Evolutionary conservation across 2,329 filamentous ascomycete genomes (phyloP), one percentile per base, ranked within the genome.

Genomic region (Hymenoscyphus repandus): DNA sequence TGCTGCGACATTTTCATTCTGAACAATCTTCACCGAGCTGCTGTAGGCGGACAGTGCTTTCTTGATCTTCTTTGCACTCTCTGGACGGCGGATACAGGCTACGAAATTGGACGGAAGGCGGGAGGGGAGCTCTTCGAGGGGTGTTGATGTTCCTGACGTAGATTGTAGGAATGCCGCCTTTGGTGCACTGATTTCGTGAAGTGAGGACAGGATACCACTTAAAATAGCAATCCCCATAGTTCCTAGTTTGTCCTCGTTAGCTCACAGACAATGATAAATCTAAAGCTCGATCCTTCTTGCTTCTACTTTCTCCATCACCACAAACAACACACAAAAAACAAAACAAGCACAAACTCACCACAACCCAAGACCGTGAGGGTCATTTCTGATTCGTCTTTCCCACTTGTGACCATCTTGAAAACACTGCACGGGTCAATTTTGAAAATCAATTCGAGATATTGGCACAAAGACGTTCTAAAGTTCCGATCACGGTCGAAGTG

Each of bases 181-280:
- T 70, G 70, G 45, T 70, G 70, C 20, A 68, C 72, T 49, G 65
- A 78, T 66, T 76, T 74, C 76, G 36, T 73, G 72, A 40, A 93
- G 77, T 10, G 86, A 88, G 53, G 80, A 75, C 60, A 95, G 79
- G 64, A 96, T 85, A 57, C 89, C 90, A 49, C 80, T 83, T 51
- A 95, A 79, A 60, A 95, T 91, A 51, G 88, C 88, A 54, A 88
- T 88, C 52, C 90, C 90, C 82, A 95, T 88, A 47, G 84, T 91
- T 58, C 88, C 86, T 90, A 45, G 13, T 34, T 22, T 46, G 18
- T 15, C 12, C 9, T 4, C 7, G 22, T 27, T 27, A 27, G 22
- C 22, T 27, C 22, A 27, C 22, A 4, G 22, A 27, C 22, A 4
- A 27, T 27, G 22, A 7, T 27, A 27, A 7, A 27, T 27, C 22